phyloP scores from a whole-genome alignment of 2,329 filamentous ascomycete species.

The Phyllosticta citrichinensis region DNA sequence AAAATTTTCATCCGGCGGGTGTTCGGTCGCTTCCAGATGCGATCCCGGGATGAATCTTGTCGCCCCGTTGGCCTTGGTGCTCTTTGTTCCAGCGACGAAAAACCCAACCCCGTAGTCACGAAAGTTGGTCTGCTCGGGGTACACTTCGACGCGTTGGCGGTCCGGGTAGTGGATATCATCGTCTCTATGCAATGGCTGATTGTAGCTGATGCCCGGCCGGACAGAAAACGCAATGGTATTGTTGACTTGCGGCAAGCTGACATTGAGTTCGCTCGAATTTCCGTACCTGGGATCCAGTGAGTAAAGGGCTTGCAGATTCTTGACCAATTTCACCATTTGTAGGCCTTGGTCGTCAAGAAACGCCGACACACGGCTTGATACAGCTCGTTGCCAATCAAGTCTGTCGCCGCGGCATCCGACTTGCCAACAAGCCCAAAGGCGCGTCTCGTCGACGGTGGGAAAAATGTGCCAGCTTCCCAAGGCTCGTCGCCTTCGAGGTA shows the following conservation, averaged over 20 bases:
- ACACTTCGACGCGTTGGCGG: neutral
- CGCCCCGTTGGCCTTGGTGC: conserved; percentile 4
- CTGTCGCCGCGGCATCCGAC: neutral
- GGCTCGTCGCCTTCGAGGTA: neutral
- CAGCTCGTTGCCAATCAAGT: neutral
- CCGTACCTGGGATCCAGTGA: neutral
- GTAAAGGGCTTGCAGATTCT: no score
- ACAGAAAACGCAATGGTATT: conserved; percentile 19
- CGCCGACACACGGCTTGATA: neutral
- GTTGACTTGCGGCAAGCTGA: conserved; percentile 27
- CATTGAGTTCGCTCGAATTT: neutral
- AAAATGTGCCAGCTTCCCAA: neutral
- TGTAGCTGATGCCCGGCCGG: neutral
- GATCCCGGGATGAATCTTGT: conserved; percentile 2
- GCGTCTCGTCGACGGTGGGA: neutral
- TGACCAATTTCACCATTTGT: neutral
- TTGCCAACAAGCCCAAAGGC: neutral
- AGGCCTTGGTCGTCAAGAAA: neutral
- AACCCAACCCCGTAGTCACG: conserved; percentile 4
- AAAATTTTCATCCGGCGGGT: neutral
- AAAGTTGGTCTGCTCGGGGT: neutral
- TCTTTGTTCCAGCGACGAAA: conserved; percentile 1
- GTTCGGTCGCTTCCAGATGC: conserved; percentile 1
- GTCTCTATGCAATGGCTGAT: conserved; percentile 5
- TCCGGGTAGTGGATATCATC: conserved; percentile 7